These are phyloP conservation scores for Neofusicoccum kwambonambiense DNA, from an alignment of 2,329 filamentous ascomycete species.

Conservation along the genomic window DNA sequence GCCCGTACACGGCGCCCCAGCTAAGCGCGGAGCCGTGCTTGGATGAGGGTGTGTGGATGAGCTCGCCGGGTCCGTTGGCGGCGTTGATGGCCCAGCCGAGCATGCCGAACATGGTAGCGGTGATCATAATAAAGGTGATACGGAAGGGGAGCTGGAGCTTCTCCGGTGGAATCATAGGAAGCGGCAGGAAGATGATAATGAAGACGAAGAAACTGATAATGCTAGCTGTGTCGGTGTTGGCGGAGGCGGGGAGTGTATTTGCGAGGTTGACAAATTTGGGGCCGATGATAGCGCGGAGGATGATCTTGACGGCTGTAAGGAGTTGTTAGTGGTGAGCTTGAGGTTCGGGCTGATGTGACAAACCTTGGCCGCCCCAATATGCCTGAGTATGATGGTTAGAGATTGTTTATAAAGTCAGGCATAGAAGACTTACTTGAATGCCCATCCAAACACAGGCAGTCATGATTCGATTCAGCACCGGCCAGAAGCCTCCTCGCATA, in stretches of 20 bases:
- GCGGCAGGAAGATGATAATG: slow-evolving; percentile 40
- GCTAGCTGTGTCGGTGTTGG: slow-evolving; percentile 35
- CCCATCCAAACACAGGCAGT: slow-evolving; percentile 26
- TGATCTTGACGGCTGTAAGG: slow-evolving; percentile 12
- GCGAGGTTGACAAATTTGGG: slow-evolving; percentile 20
- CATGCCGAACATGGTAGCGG: slow-evolving; percentile 19
- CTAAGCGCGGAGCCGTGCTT: slow-evolving; percentile 38
- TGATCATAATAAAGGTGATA: slow-evolving; percentile 49
- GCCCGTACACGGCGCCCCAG: slow-evolving; percentile 48
- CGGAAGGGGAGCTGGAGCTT: slow-evolving; percentile 47
- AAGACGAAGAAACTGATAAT: slow-evolving; percentile 37
- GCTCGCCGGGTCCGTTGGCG: slow-evolving; percentile 38
- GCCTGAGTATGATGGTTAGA: neutral
- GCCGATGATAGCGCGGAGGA: slow-evolving; percentile 15
- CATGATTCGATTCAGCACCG: slow-evolving; percentile 25
- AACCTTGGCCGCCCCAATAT: slow-evolving; percentile 18
- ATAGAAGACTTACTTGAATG: slow-evolving; percentile 19
- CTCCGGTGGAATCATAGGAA: slow-evolving; percentile 49
- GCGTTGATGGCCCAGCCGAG: slow-evolving; percentile 47
- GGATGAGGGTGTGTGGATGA: slow-evolving; percentile 38
- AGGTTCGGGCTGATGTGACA: neutral
- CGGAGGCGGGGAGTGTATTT: slow-evolving; percentile 33
- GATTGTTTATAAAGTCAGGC: neutral
- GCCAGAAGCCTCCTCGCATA: slow-evolving; percentile 25
- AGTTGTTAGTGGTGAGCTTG: neutral